Evolutionary conservation across 352 stramenopile genomes (phyloP).

Genomic region (Pythium utonaiense): DNA sequence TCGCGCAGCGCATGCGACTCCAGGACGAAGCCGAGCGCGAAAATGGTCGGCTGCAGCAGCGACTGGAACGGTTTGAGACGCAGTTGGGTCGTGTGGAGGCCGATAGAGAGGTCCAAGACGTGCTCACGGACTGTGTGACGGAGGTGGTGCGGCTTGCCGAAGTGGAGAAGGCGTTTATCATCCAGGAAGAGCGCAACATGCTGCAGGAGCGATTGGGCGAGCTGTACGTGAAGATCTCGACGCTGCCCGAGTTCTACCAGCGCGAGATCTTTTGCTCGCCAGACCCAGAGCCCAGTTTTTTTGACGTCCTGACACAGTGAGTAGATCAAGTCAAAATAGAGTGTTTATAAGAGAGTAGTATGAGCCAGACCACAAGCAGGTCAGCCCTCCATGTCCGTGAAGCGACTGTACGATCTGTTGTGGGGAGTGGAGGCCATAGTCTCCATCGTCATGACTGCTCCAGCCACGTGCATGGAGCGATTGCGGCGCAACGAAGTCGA

Average conservation of each 20-base stretch:
- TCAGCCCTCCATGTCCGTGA: conserved; percentile 27
- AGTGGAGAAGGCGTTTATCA: conserved; percentile 48
- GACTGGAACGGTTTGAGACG: conserved; percentile 50
- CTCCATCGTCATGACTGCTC: conserved; percentile 83
- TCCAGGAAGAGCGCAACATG: conserved; percentile 69
- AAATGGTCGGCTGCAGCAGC: conserved; percentile 30
- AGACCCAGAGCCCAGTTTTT: conserved; percentile 72
- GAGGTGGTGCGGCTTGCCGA: conserved; percentile 52
- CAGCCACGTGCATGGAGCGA: conserved; percentile 75
- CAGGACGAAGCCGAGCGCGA: conserved; percentile 34
- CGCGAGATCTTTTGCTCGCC: conserved; percentile 81
- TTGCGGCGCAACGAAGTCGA: conserved; percentile 55
- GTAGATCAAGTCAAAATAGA: conserved; percentile 14
- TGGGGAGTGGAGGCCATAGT: conserved; percentile 15
- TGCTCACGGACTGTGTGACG: conserved; percentile 50
- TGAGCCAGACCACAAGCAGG: too few relatives aligned
- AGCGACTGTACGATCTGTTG: conserved; percentile 32
- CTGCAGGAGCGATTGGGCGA: conserved; percentile 68
- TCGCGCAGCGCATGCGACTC: conserved; percentile 13
- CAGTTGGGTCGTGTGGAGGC: conserved; percentile 49
- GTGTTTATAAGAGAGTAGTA: conserved; percentile 25
- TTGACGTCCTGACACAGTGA: conserved; percentile 64
- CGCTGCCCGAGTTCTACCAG: conserved; percentile 81
- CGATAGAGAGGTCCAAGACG: conserved; percentile 48
- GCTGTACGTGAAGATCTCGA: conserved; percentile 80